Evolutionary conservation across 768 basidiomycete species (phyloP).

Genomic region (Leccinum subgranulosum): DNA sequence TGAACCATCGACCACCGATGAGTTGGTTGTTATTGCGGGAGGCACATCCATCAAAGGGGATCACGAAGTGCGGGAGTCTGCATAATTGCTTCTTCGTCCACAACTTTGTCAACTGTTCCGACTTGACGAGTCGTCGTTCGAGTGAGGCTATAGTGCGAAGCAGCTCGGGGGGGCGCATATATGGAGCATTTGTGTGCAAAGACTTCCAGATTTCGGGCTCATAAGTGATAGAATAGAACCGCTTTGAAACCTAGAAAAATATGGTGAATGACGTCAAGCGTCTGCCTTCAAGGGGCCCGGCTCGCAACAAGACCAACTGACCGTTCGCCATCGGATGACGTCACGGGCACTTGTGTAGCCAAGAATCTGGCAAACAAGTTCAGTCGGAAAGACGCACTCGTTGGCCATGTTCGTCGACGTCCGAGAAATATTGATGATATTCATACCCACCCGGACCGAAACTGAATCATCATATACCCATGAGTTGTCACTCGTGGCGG

Average conservation of each 20-base stretch:
- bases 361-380: neutral
- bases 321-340: neutral
- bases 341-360: neutral
- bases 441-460: neutral
- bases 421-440: neutral
- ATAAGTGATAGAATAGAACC: neutral
- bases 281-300: neutral
- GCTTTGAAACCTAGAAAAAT: neutral
- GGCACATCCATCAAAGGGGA: neutral
- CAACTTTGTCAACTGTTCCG: neutral
- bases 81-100: neutral
- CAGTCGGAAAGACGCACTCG: neutral
- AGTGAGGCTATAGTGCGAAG: neutral
- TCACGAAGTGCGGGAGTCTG: neutral
- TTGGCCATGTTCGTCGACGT: neutral
- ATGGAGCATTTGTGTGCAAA: neutral
- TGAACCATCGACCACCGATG: neutral
- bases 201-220: neutral
- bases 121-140: neutral
- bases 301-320: neutral
- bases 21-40: neutral
- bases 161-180: neutral
- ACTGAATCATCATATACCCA: neutral
- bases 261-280: neutral
- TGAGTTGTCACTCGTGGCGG: neutral